These are phyloP conservation scores for Neurospora africana DNA, from an alignment of 495 filamentous ascomycete species.

Conservation along the genomic window DNA sequence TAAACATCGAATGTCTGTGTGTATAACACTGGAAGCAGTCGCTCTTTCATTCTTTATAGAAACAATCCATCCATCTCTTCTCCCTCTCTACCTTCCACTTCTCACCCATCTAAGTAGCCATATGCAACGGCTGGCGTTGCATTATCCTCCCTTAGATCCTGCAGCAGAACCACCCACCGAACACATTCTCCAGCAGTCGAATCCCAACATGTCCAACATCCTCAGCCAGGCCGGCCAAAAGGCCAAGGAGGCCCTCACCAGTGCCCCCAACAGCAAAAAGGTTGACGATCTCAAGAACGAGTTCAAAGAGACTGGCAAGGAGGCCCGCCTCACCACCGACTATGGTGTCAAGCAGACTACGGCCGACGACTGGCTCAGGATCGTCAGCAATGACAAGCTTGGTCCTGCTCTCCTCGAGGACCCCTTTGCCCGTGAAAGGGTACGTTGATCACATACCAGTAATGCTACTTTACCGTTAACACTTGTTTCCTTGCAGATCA, in stretches of 20 bases:
- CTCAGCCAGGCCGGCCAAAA: conserved; percentile 16
- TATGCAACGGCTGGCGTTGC: neutral
- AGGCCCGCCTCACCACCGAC: conserved; percentile 56
- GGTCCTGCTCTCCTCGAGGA: conserved; percentile 80
- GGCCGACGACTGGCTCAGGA: conserved; percentile 70
- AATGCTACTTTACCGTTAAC: no score
- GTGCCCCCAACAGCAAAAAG: conserved; percentile 24
- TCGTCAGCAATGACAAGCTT: conserved; percentile 44
- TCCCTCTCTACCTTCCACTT: neutral
- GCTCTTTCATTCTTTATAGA: neutral
- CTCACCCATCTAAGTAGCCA: neutral
- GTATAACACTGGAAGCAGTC: neutral
- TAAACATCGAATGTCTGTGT: neutral
- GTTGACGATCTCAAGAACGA: conserved; percentile 28
- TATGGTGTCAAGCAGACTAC: conserved; percentile 65
- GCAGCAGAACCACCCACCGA: neutral
- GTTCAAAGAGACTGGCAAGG: conserved; percentile 19
- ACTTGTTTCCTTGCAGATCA: conserved; percentile 44
- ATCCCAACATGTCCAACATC: conserved; percentile 7
- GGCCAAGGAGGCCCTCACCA: conserved; percentile 22
- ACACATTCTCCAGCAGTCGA: neutral
- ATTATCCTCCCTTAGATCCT: neutral
- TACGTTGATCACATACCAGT: conserved; percentile 16
- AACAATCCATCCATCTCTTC: neutral
- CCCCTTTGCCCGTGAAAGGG: conserved; percentile 67